phyloP scores from a whole-genome alignment of 495 filamentous ascomycete species.

The Aspergillus bertholletiae region DNA sequence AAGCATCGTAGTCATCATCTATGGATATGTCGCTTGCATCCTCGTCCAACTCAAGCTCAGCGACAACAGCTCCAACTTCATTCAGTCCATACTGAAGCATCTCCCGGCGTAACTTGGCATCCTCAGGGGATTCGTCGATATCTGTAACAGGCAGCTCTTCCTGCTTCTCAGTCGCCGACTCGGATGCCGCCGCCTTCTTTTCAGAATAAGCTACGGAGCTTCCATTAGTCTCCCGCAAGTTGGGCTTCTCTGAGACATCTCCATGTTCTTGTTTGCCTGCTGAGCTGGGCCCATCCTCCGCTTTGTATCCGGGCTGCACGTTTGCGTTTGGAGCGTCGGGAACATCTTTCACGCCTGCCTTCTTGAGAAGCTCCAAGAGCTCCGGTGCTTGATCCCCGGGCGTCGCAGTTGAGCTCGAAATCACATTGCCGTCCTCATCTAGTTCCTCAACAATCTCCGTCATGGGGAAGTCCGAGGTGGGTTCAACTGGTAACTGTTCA shows the following conservation, averaged over 20 bases:
- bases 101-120: conserved; percentile 74
- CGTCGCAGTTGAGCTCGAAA: conserved; percentile 57
- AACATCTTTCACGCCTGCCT: conserved; percentile 61
- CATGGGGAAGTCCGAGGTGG: conserved; percentile 55
- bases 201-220: not conserved
- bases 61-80: conserved; percentile 86
- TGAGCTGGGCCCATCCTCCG: not conserved
- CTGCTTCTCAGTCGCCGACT: conserved; percentile 21
- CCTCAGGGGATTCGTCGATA: conserved; percentile 70
- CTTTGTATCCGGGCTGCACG: not conserved
- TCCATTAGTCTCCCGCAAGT: conserved; percentile 2
- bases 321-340: conserved; percentile 22
- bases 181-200: conserved; percentile 18
- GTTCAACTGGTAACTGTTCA: conserved; percentile 21
- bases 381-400: conserved; percentile 60
- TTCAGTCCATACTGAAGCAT: conserved; percentile 88
- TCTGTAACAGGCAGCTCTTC: conserved; percentile 29
- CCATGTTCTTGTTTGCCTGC: not conserved
- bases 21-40: conserved; percentile 55
- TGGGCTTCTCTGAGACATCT: not conserved
- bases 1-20: conserved; percentile 50
- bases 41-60: conserved; percentile 85
- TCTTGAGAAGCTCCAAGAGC: conserved; percentile 63
- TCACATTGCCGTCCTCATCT: conserved; percentile 85
- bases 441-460: conserved; percentile 88